phyloP scores from a whole-genome alignment of 805 yeast species.

The Kluyveromyces dobzhanskii region DNA sequence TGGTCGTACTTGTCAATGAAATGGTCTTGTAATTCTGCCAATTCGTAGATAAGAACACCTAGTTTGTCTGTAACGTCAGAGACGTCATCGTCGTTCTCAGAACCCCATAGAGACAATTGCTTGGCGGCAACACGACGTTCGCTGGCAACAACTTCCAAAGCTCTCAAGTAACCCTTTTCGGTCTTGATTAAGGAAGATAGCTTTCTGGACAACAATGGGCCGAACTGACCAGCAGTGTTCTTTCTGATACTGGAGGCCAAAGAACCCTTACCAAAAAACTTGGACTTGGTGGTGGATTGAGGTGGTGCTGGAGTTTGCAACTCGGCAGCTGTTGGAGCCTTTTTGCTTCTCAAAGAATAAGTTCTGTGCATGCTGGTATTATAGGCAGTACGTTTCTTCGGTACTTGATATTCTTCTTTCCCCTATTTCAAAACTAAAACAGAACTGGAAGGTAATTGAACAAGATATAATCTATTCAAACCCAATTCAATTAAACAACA shows the following conservation, averaged over 20 bases:
- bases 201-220: slow-evolving; percentile 92
- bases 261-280: slow-evolving; percentile 69
- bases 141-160: slow-evolving; percentile 84
- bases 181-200: slow-evolving; percentile 86
- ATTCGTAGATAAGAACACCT: slow-evolving; percentile 90
- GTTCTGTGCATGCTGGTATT: slow-evolving; percentile 73
- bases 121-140: slow-evolving; percentile 96
- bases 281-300: slow-evolving; percentile 61
- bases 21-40: slow-evolving; percentile 97
- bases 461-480: too few species aligned
- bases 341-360: slow-evolving; percentile 65
- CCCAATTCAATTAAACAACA: too few species aligned
- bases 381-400: too few species aligned
- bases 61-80: slow-evolving; percentile 95
- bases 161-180: slow-evolving; percentile 93
- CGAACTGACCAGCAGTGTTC: slow-evolving; percentile 82
- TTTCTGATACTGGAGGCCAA: slow-evolving; percentile 66
- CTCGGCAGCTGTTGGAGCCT: slow-evolving; percentile 80
- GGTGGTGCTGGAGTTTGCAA: slow-evolving; percentile 77
- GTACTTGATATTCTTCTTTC: too few species aligned
- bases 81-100: slow-evolving; percentile 94
- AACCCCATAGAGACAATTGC: slow-evolving; percentile 96
- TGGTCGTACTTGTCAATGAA: slow-evolving; percentile 97
- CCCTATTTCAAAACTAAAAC: too few species aligned
- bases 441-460: too few species aligned